These are phyloP conservation scores for Corymbia maculata DNA, from an alignment of 345 rosid species.

Conservation along the genomic window DNA sequence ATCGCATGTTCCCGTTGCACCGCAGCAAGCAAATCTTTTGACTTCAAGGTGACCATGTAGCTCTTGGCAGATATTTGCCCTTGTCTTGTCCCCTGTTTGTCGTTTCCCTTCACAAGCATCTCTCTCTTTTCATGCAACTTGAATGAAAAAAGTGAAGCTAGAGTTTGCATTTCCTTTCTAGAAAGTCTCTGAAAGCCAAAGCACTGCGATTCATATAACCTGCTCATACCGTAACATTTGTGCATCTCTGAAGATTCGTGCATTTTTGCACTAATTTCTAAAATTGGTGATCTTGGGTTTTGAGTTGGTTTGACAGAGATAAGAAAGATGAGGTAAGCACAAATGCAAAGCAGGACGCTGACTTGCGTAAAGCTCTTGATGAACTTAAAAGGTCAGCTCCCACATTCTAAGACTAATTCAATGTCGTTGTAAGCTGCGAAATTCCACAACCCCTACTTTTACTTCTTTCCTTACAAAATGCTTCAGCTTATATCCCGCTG, in stretches of 20 bases:
- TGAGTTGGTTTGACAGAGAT: not conserved
- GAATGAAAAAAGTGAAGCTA: not conserved
- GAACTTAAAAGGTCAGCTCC: not conserved
- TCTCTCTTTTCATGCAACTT: not conserved
- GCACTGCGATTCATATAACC: not conserved
- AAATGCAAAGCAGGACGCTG: not conserved
- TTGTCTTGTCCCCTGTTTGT: not conserved
- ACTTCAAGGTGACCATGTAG: not conserved
- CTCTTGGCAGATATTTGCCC: not conserved
- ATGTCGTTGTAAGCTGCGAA: not conserved
- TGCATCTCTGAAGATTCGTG: not conserved
- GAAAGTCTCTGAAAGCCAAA: not conserved
- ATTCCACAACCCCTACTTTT: not conserved
- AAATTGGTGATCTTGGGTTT: not conserved
- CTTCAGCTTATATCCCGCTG: not conserved
- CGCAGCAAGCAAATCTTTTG: not conserved
- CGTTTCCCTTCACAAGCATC: not conserved
- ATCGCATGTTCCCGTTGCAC: not conserved
- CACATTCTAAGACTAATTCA: not conserved
- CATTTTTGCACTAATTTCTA: not conserved
- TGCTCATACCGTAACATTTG: fast-evolving
- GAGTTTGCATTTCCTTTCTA: not conserved
- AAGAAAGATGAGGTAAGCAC: not conserved
- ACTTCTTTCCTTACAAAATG: not conserved
- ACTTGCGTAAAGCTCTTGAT: not conserved